Percentiles rank a stretch among this genome's conserved stretches.
These are phyloP conservation scores for Linnemannia schmuckeri DNA, from an alignment of 192 early-diverging fungal genomes.

Conservation along the genomic window DNA sequence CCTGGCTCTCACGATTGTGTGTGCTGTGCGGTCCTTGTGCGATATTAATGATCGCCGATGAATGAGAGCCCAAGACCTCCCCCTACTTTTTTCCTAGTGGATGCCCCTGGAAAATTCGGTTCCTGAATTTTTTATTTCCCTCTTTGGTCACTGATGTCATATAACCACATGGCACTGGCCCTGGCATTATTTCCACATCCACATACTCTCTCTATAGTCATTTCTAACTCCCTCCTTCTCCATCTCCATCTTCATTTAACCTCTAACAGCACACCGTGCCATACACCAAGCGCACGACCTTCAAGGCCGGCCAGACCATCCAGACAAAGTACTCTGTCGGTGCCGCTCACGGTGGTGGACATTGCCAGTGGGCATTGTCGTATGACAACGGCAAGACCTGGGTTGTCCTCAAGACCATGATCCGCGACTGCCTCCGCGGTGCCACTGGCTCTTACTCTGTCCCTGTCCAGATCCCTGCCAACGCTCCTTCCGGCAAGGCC, in stretches of 20 bases:
- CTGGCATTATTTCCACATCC: background rate
- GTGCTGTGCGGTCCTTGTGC: background rate
- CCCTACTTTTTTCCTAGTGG: background rate
- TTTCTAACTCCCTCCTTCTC: background rate
- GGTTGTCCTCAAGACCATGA: slow-evolving; percentile 72
- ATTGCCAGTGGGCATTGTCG: slow-evolving; percentile 78
- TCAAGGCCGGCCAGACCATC: slow-evolving; percentile 67
- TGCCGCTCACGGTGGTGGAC: slow-evolving; percentile 73
- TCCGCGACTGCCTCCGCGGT: slow-evolving; percentile 60
- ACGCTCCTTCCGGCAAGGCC: slow-evolving; percentile 67
- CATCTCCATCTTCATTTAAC: background rate
- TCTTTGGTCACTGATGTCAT: background rate
- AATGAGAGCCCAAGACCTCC: background rate
- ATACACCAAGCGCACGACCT: slow-evolving; percentile 53
- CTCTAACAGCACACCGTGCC: slow-evolving; percentile 48
- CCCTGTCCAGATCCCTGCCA: slow-evolving; percentile 70
- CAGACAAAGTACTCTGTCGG: slow-evolving; percentile 65
- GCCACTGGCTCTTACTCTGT: slow-evolving; percentile 36
- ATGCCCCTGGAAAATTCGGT: slow-evolving; percentile 6
- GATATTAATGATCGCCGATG: background rate
- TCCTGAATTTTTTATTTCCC: background rate
- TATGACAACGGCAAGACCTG: slow-evolving; percentile 74
- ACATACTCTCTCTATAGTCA: background rate
- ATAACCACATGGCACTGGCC: background rate
- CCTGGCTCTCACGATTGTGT: background rate